Conservation (phyloP, 1,139 yeast genomes). For the Maudiozyma humilis region DNA sequence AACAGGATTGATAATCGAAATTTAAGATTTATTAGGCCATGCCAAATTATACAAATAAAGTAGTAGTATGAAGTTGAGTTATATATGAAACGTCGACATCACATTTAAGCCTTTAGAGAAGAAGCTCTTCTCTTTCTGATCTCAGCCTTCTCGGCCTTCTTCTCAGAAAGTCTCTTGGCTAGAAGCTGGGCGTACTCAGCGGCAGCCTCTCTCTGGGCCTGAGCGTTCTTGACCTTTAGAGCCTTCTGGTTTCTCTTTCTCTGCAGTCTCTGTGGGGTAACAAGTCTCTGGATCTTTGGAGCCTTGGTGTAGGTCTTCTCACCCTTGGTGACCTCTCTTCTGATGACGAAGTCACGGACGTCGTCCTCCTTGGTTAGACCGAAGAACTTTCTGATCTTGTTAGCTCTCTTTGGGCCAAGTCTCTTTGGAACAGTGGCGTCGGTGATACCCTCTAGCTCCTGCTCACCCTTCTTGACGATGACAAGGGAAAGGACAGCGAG, state of each 20-base stretch:
- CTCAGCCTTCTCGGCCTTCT: constrained; percentile 97
- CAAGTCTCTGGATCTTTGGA: constrained; percentile 99
- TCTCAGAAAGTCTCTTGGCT: constrained; percentile 97
- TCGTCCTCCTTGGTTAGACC: constrained; percentile 97
- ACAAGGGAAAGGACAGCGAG: constrained; percentile 90
- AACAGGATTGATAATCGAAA: constrained; percentile 3
- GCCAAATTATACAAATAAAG: constrained; percentile 14
- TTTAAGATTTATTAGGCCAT: constrained; percentile 10
- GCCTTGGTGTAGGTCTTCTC: constrained; percentile 99
- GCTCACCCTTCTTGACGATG: constrained; percentile 95
- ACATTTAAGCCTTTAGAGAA: constrained; percentile 73
- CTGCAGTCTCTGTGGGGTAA: constrained; percentile 98
- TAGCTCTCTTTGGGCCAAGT: constrained; percentile 99
- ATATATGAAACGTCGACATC: constrained; percentile 8
- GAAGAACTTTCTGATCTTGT: constrained; percentile 98
- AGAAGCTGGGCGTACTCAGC: constrained; percentile 98
- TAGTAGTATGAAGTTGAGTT: constrained; percentile 13
- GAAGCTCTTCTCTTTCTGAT: constrained; percentile 99
- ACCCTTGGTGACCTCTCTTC: constrained; percentile 98
- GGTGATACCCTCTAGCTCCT: constrained; percentile 92
- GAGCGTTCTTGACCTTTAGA: constrained; percentile 92
- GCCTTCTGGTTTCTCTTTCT: constrained; percentile 98
- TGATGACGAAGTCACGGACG: constrained; percentile 89
- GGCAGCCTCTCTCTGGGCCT: constrained; percentile 99
- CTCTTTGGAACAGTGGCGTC: constrained; percentile 94